phyloP scores from a whole-genome alignment of 1,284 basidiomycete species.

The Naganishia cerealis region DNA sequence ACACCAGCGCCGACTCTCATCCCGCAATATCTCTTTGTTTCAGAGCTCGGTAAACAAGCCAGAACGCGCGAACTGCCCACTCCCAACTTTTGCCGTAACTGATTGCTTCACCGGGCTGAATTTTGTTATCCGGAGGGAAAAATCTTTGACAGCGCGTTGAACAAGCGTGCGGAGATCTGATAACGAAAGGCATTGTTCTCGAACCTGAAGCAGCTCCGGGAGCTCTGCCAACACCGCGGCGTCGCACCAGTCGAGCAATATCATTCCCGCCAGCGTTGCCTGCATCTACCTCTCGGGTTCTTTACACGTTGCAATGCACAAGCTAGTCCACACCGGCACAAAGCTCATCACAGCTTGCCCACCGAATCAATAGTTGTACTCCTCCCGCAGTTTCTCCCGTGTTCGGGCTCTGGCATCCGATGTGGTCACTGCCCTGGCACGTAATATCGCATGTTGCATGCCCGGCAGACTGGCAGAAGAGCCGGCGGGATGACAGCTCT shows the following conservation, averaged over 20 bases:
- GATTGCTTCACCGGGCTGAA: not conserved
- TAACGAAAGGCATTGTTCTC: slow-evolving; percentile 1
- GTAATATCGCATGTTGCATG: no score
- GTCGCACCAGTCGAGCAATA: slow-evolving; percentile 1
- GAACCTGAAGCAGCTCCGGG: not conserved
- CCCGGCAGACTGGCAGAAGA: not conserved
- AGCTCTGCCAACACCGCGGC: not conserved
- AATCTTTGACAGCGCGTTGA: not conserved
- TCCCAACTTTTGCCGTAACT: not conserved
- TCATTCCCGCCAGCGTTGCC: not conserved
- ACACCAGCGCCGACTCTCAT: no score
- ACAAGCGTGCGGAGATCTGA: not conserved
- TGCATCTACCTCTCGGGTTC: not conserved
- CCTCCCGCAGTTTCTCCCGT: no score
- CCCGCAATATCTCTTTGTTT: no score
- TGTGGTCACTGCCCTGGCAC: no score
- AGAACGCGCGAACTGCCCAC: not conserved
- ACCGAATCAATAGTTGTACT: no score
- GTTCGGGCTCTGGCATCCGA: no score
- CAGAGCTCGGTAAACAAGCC: not conserved
- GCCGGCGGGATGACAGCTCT: not conserved
- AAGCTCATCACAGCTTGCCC: no score
- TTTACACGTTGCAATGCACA: not conserved
- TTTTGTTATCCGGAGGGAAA: not conserved
- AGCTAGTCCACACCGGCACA: not conserved